phyloP scores from a whole-genome alignment of 129 eudicot species.

The Tanacetum coccineum region DNA sequence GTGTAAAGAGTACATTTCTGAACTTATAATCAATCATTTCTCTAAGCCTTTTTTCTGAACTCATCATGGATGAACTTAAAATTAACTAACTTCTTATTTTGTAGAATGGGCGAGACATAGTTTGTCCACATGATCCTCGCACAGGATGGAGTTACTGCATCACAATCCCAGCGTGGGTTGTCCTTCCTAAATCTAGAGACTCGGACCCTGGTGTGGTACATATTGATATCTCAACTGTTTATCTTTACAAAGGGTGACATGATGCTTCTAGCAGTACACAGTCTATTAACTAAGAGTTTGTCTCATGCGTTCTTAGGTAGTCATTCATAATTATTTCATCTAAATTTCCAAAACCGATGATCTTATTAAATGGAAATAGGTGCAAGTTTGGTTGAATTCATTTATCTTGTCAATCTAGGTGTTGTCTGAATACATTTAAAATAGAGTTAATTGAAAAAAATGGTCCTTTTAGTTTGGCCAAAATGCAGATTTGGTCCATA shows the following conservation, averaged over 20 bases:
- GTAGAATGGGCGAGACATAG: constrained; percentile 88
- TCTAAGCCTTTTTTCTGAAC: too few species aligned
- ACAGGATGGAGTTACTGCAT: constrained; percentile 99
- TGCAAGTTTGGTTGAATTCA: background rate
- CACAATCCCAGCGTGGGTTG: constrained; percentile 92
- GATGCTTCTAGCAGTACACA: too few species aligned
- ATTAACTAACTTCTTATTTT: constrained; percentile 19
- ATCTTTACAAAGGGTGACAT: constrained; percentile 17
- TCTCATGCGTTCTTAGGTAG: constrained; percentile 5
- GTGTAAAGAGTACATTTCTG: too few species aligned
- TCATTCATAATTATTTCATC: background rate
- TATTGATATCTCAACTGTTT: constrained; percentile 39
- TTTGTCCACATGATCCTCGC: constrained; percentile 98
- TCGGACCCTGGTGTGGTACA: constrained; percentile 96
- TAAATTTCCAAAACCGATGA: background rate
- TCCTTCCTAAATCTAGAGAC: constrained; percentile 85
- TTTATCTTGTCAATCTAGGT: background rate
- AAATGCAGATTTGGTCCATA: too few species aligned
- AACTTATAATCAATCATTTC: too few species aligned
- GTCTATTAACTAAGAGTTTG: background rate
- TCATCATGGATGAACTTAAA: too few species aligned
- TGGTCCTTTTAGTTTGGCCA: too few species aligned
- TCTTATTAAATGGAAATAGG: background rate
- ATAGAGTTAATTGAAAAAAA: too few species aligned
- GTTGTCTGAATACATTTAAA: background rate